These are phyloP conservation scores for Balakata baccata DNA, from an alignment of 345 rosid species.

Conservation along the genomic window DNA sequence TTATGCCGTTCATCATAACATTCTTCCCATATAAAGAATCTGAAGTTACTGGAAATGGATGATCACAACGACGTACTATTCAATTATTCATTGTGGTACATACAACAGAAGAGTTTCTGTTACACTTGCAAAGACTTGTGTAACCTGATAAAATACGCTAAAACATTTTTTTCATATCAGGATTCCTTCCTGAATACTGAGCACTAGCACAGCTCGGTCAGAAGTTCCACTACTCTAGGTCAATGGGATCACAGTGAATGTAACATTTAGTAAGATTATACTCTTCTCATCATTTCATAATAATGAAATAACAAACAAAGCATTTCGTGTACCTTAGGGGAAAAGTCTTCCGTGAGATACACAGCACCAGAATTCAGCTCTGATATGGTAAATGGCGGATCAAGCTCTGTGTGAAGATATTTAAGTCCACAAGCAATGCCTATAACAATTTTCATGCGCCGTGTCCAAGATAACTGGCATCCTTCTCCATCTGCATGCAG, in stretches of 20 bases:
- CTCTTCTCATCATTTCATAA: too few relatives aligned
- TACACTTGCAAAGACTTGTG: too few relatives aligned
- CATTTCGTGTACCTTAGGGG: conserved; percentile 66
- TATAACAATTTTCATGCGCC: conserved; percentile 79
- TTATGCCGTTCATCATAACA: background rate
- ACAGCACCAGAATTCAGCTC: conserved; percentile 85
- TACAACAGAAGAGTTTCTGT: too few relatives aligned
- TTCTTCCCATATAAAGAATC: too few relatives aligned
- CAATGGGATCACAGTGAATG: background rate
- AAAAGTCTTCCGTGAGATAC: conserved; percentile 93
- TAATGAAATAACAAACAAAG: too few relatives aligned
- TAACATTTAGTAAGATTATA: background rate
- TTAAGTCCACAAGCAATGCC: conserved; percentile 89
- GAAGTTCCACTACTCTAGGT: background rate
- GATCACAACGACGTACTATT: too few relatives aligned
- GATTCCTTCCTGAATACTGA: too few relatives aligned
- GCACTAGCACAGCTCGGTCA: too few relatives aligned
- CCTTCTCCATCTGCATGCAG: conserved; percentile 78
- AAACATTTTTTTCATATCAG: background rate
- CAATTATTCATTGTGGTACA: too few relatives aligned
- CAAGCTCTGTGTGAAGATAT: conserved; percentile 86
- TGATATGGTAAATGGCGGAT: conserved; percentile 87
- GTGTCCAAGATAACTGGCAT: conserved; percentile 76
- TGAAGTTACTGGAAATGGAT: too few relatives aligned
- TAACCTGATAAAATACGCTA: too few relatives aligned